Evolutionary conservation across 495 filamentous ascomycete genomes (phyloP), one percentile per base, ranked within the genome.

Genomic region (Penicillium bovifimosum): DNA sequence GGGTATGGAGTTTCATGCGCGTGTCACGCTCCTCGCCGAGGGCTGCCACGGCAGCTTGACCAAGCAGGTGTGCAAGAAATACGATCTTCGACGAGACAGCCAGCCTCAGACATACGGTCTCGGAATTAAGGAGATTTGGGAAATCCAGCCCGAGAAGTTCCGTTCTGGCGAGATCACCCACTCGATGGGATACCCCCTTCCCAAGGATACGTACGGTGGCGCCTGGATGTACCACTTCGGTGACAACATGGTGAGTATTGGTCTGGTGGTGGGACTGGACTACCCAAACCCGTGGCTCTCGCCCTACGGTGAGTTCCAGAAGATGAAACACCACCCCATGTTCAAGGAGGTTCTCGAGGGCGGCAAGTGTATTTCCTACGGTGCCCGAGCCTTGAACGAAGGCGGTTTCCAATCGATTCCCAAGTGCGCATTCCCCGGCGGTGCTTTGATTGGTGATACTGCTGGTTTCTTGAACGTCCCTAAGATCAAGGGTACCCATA

Each of bases 191-290:
- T 97, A 95, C 63, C 93, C 93, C 11, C 70, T 99, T 27, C 85
- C 91, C 7, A 76, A 71, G 61, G 86, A 96, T 66, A 96, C 91
- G 4, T 99, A 99, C 56, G 93, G 93, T 57, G 93, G 93, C 58
- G 90, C 87, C 34, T 99, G 87, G 87, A 90, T 99, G 84, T 99
- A 99, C 61, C 93, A 99, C 68, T 98, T 97, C 64, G 93, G 91
- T 17, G 91, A 97, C 56, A 97, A 97, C 69, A 82, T 96, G 59
- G 93, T 97, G 58, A 92, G 87, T 60, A 79, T 99, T 39, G 93
- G 93, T 10, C 78, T 96, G 29, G 93, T 99, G 14, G 88, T 95
- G 27, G 93, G 92, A 24, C 79, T 99, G 28, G 93, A 99, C 72
- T 99, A 97, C 63, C 79, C 86, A 26, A 99, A 99, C 68, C 95